phyloP scores from a whole-genome alignment of 78 protist species.

The Chrysochromulina tobinii region DNA sequence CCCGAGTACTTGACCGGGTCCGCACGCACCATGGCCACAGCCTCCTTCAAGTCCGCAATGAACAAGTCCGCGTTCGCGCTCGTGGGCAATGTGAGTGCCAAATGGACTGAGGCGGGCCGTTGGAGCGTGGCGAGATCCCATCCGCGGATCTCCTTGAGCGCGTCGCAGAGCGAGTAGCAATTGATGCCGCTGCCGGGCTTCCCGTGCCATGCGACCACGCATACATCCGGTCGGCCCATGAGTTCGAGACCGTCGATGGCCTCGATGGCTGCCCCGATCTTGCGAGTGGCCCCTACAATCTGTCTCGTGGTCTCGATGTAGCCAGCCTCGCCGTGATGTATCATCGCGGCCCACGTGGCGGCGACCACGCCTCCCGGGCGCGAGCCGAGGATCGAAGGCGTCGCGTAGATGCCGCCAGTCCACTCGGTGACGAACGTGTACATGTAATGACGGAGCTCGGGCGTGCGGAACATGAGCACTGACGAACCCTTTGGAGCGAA shows the following conservation, averaged over 20 bases:
- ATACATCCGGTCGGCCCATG: conserved; percentile 32
- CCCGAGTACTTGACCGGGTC: conserved; percentile 9
- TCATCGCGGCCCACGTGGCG: conserved; percentile 87
- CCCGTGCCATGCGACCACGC: conserved; percentile 30
- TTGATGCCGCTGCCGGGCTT: conserved; percentile 1
- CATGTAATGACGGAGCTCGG: conserved; percentile 2
- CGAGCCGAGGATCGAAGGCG: conserved; percentile 84
- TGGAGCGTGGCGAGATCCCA: conserved; percentile 54
- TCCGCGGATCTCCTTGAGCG: conserved; percentile 10
- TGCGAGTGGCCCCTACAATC: not conserved
- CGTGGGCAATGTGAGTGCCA: not conserved
- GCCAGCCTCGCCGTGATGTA: conserved; percentile 75
- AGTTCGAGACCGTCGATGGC: not conserved
- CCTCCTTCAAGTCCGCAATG: not conserved
- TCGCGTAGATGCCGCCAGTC: conserved; percentile 84
- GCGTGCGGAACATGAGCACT: conserved; percentile 53
- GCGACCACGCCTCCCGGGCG: conserved; percentile 86
- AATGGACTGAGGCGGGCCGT: conserved; percentile 21
- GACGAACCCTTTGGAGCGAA: conserved; percentile 86
- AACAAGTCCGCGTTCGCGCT: not conserved
- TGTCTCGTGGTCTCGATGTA: conserved; percentile 1
- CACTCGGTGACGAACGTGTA: conserved; percentile 51
- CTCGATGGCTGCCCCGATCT: not conserved
- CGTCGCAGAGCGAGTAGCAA: conserved; percentile 5
- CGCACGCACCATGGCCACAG: not conserved